Evolutionary conservation across 352 stramenopile species (phyloP), one percentile per base, ranked within the genome.

Genomic region (Phytophthora nicotianae): DNA sequence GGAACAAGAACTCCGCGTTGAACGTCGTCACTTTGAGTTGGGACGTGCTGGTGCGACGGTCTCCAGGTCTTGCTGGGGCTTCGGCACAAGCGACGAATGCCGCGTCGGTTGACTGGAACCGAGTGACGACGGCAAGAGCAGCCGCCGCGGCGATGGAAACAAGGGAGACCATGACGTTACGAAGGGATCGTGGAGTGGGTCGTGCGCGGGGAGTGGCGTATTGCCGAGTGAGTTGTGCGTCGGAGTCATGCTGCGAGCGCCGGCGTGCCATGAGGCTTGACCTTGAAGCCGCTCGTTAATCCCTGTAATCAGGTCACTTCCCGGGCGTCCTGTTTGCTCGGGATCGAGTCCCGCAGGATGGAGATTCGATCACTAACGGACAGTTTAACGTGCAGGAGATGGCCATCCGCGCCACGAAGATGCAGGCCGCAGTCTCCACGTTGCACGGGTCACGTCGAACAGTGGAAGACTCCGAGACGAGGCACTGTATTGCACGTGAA

Each of bases 21-120:
- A 84, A 89, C 24, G 79, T 89, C 13, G 77, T 57, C 65, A 81
- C 84, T 60, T 76, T 89, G 74, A 89, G 77, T 60, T 86, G 62
- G 38, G 70, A 69, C 59, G 69, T 85, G 65, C 66, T 67, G 21
- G 38, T 62, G 43, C 79, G 77, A 23, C 79, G 79, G 51, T 89
- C 79, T 14, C 62, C 72, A 0, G 74, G 64, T 1, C 23, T 72
- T n/a, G 68, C 41, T 4, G 80, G 80, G 3, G 80, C 80, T 11
- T 72, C 67, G 19, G 77, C 58, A 45, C 79, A 89, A 33, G 60
- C 70, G 41, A 58, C 62, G 49, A 87, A 83, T 19, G 72, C 68
- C 2, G 79, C 69, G 3, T 76, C 50, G 6, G 60, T 65, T 14
- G 71, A 58, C 41, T 55, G 47, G 17, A 72, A 53, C 9, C 37